These are phyloP conservation scores for Thinopyrum elongatum DNA, from an alignment of 176 grass and related monocot genomes.

Conservation along the genomic window DNA sequence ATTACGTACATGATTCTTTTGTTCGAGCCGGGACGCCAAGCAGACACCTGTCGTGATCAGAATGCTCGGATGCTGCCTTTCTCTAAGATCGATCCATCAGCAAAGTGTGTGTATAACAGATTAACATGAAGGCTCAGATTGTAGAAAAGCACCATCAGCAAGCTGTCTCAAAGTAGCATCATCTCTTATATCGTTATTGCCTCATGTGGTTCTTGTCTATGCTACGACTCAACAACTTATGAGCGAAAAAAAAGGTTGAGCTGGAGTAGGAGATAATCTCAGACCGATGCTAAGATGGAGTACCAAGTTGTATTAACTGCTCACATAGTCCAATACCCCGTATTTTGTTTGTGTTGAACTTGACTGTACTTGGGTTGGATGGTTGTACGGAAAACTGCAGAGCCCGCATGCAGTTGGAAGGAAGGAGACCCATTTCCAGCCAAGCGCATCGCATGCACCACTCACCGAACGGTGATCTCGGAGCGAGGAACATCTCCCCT, in stretches of 20 bases:
- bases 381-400: background rate
- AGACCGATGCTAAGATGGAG: background rate
- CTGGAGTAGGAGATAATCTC: background rate
- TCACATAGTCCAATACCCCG: no score
- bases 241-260: background rate
- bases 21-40: background rate
- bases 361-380: background rate
- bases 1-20: conserved; percentile 37
- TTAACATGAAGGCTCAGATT: background rate
- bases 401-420: background rate
- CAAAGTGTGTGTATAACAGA: background rate
- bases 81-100: background rate
- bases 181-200: background rate
- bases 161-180: background rate
- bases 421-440: background rate
- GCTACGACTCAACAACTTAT: background rate
- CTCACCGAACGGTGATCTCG: background rate
- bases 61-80: background rate
- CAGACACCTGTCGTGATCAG: background rate
- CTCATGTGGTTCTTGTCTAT: background rate
- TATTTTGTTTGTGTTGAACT: no score
- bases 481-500: background rate
- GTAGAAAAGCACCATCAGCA: background rate
- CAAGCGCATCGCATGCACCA: background rate
- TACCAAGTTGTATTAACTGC: background rate